Conservation (phyloP, 441 rosid genomes). For the Daphne laureola region DNA sequence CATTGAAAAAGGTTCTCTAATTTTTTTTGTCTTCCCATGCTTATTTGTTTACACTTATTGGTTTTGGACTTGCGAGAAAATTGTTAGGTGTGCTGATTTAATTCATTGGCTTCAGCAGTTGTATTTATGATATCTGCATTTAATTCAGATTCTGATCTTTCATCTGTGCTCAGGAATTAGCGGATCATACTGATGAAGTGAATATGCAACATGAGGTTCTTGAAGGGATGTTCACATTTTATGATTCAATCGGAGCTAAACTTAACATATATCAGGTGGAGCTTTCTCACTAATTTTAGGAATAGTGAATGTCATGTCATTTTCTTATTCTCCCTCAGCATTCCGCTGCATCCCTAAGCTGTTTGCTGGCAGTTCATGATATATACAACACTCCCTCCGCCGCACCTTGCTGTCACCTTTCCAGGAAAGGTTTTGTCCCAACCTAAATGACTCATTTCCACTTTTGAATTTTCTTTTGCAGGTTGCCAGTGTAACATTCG, state of each 20-base stretch:
- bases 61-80: no score
- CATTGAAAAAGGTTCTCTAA: conserved; percentile 61
- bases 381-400: no score
- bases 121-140: no score
- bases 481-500: conserved; percentile 98
- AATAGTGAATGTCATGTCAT: conserved; percentile 2
- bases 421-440: no score
- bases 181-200: conserved; percentile 67
- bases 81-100: no score
- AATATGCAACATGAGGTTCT: conserved; percentile 69
- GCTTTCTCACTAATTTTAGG: conserved; percentile 3
- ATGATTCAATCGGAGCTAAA: conserved; percentile 66
- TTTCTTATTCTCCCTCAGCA: neutral
- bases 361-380: no score
- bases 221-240: conserved; percentile 87
- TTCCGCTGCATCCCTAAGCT: no score
- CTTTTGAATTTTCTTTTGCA: conserved; percentile 22
- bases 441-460: no score
- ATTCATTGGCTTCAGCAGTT: no score
- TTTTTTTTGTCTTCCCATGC: neutral
- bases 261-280: conserved; percentile 87
- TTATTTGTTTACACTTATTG: no score
- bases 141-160: no score
- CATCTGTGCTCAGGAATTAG: conserved; percentile 62
- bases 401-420: no score